Evolutionary conservation across 306 rosid genomes (phyloP).

Genomic region (Rubus parviflorus): DNA sequence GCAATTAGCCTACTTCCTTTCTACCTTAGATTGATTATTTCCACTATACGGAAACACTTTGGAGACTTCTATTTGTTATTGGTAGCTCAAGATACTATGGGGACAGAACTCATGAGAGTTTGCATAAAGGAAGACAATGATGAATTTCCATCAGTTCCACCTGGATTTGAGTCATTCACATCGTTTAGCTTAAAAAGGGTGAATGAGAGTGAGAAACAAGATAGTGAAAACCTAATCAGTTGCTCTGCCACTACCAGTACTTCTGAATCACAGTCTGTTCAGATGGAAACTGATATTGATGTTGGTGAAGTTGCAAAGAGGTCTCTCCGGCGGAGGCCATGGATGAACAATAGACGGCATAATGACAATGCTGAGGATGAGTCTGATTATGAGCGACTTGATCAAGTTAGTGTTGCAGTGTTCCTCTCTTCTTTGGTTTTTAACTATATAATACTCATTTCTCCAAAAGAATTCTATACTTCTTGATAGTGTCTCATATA

Average conservation of each 20-base stretch:
- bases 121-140: constrained; percentile 87
- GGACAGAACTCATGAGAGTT: constrained; percentile 82
- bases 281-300: constrained; percentile 46
- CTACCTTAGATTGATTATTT: constrained; percentile 27
- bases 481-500: constrained; percentile 36
- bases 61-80: constrained; percentile 20
- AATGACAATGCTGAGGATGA: constrained; percentile 60
- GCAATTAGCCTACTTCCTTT: constrained; percentile 4
- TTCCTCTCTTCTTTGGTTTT: constrained; percentile 17
- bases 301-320: constrained; percentile 55
- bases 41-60: constrained; percentile 23
- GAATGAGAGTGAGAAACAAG: constrained; percentile 51
- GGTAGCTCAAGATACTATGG: constrained; percentile 55
- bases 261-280: constrained; percentile 52
- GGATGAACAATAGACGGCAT: constrained; percentile 57
- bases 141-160: constrained; percentile 94
- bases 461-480: constrained; percentile 16
- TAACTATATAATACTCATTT: background rate
- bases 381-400: constrained; percentile 58
- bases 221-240: constrained; percentile 37
- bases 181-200: constrained; percentile 59
- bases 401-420: constrained; percentile 59
- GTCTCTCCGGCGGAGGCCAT: constrained; percentile 66
- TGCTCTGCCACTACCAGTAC: constrained; percentile 47
- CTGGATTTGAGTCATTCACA: constrained; percentile 90